Evolutionary conservation across 2,329 filamentous ascomycete genomes (phyloP), one percentile per base, ranked within the genome.

Genomic region (Hypoxylon rubiginosum): DNA sequence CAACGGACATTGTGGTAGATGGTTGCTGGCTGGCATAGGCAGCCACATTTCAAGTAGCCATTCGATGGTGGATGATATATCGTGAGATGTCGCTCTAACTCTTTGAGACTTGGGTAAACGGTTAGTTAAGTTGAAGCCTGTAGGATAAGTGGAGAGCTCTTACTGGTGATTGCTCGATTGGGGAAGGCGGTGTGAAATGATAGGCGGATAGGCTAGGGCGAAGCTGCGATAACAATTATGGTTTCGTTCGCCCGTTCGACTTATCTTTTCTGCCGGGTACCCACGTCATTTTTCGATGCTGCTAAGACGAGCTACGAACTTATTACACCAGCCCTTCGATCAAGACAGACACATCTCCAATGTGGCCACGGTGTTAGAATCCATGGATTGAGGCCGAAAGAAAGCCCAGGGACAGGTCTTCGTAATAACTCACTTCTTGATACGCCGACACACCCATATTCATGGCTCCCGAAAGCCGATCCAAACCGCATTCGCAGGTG

Each of bases 1-100:
- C 84, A 70, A 88, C 77, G 67, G 86, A 87, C 86, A 89, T 89
- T 69, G 66, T 76, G 71, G 60, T 39, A 8, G 19, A 48, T 13
- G 43, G 11, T n/a, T 10, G 21, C 19, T 50, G 48, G 55, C 57
- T 58, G 46, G 50, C 63, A 58, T 46, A 75, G 73, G 72, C 73
- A 75, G 65, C 74, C 69, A 70, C 67, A 71, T 72, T 68, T 62
- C 60, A 68, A 62, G 11, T 24, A 32, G 50, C 51, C 66, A 64
- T 71, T 57, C 34, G 51, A 49, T 30, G 13, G 19, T 48, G 10
- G 26, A 30, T n/a, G 21, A n/a, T n/a, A 32, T 64, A 62, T 64
- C 46, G 55, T 30, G 51, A 66, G 30, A 51, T 56, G 45, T 64
- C 36, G 41, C 21, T 54, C 55, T 17, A 51, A 26, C 45, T 34